phyloP scores from a whole-genome alignment of 352 stramenopile genomes.

The Phytopythium aichiense region DNA sequence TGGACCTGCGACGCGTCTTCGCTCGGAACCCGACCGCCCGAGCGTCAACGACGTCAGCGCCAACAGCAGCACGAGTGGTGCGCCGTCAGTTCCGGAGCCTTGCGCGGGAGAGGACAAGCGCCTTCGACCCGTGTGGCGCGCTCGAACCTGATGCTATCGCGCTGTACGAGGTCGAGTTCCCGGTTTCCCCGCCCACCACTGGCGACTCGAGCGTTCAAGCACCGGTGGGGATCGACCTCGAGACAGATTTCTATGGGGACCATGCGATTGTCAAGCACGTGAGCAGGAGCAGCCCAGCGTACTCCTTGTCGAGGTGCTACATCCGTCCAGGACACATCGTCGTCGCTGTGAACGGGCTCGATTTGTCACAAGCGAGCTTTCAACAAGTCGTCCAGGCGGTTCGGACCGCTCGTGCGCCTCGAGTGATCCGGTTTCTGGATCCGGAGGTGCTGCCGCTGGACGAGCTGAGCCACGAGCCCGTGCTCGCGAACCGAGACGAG shows the following conservation, averaged over 20 bases:
- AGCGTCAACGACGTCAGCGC: neutral
- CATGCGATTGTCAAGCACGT: constrained; percentile 43
- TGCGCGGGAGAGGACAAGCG: constrained; percentile 23
- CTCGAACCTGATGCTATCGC: constrained; percentile 32
- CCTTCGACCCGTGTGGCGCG: constrained; percentile 19
- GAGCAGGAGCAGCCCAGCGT: constrained; percentile 25
- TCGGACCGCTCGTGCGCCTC: constrained; percentile 14
- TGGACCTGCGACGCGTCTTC: neutral
- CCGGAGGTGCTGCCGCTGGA: constrained; percentile 30
- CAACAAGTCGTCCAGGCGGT: constrained; percentile 27
- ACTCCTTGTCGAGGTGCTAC: constrained; percentile 17
- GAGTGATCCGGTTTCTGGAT: constrained; percentile 46
- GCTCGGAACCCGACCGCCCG: no score
- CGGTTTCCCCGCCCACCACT: neutral
- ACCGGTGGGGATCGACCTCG: constrained; percentile 44
- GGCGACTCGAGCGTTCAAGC: neutral
- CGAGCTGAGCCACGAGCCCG: constrained; percentile 20
- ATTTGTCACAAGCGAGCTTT: constrained; percentile 34
- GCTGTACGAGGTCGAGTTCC: constrained; percentile 57
- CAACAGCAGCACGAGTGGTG: constrained; percentile 24
- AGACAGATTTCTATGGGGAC: constrained; percentile 55
- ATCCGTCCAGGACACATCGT: constrained; percentile 38
- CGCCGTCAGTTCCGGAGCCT: constrained; percentile 41
- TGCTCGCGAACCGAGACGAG: constrained; percentile 47
- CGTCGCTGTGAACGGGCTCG: constrained; percentile 41